A percentile compares a stretch with the other conserved stretches of the same genome.
These are phyloP conservation scores for Lepidium aucheri DNA, from an alignment of 345 rosid genomes.

Conservation along the genomic window DNA sequence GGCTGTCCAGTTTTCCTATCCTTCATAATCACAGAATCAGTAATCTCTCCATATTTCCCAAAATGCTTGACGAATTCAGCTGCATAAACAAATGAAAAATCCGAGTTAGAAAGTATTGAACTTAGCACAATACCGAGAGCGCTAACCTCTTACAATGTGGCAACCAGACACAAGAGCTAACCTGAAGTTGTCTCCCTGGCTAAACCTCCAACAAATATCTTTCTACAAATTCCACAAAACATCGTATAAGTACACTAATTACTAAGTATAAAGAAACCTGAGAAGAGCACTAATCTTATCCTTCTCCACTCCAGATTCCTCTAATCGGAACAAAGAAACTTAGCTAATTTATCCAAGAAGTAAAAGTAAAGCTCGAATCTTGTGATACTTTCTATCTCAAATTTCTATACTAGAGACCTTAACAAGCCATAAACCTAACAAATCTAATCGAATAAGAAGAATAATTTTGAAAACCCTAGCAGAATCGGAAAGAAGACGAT, in stretches of 20 bases:
- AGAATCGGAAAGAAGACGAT: not conserved
- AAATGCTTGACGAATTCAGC: conserved; percentile 77
- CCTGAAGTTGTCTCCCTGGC: conserved; percentile 72
- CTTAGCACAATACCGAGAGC: not conserved
- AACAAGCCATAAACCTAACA: not conserved
- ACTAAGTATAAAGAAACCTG: conserved; percentile 10
- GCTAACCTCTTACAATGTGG: conserved; percentile 21
- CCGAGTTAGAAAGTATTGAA: conserved; percentile 12
- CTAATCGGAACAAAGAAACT: not conserved
- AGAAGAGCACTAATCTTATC: conserved; percentile 9
- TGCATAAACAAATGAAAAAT: conserved; percentile 30
- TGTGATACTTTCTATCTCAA: not conserved
- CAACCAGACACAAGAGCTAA: conserved; percentile 40
- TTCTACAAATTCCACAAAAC: conserved; percentile 53
- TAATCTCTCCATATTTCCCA: conserved; percentile 82
- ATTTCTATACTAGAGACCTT: not conserved
- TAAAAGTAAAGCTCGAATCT: not conserved
- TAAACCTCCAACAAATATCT: conserved; percentile 83
- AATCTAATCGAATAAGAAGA: not conserved
- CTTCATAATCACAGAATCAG: conserved; percentile 93
- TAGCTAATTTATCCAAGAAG: not conserved
- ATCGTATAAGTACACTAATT: conserved; percentile 23
- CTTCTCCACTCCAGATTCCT: conserved; percentile 12
- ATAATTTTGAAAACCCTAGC: not conserved
- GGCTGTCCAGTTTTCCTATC: conserved; percentile 90